Evolutionary conservation across 257 asterid genomes (phyloP).

Genomic region (Anisodus acutangulus): DNA sequence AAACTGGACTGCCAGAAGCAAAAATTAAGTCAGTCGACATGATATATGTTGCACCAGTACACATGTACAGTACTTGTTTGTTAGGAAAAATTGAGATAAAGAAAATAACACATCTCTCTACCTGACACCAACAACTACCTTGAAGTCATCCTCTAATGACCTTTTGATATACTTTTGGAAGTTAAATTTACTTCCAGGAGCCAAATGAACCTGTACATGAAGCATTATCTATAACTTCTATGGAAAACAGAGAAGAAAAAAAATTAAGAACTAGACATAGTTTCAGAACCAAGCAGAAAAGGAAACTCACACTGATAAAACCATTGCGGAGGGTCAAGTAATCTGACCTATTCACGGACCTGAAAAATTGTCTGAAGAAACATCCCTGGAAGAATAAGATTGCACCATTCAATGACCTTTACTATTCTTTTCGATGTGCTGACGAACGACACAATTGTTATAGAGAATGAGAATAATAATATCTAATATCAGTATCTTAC

Average conservation of each 20-base stretch:
- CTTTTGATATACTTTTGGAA: slow-evolving; percentile 48
- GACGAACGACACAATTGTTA: neutral
- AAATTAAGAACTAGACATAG: neutral
- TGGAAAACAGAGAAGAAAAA: neutral
- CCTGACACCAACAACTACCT: slow-evolving; percentile 46
- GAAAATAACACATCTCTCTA: neutral
- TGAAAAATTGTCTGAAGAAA: slow-evolving; percentile 83
- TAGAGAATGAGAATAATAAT: neutral
- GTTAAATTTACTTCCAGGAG: slow-evolving; percentile 47
- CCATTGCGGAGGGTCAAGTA: slow-evolving; percentile 80
- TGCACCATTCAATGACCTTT: neutral
- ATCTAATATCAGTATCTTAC: slow-evolving; percentile 42
- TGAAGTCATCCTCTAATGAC: slow-evolving; percentile 49
- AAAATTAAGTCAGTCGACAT: neutral
- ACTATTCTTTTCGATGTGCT: neutral
- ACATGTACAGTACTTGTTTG: neutral
- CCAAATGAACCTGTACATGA: slow-evolving; percentile 42
- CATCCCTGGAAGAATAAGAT: slow-evolving; percentile 69
- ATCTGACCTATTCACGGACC: slow-evolving; percentile 85
- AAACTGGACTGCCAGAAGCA: slow-evolving; percentile 34
- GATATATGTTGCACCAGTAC: neutral
- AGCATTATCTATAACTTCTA: neutral
- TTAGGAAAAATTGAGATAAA: neutral
- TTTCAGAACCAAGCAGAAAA: neutral
- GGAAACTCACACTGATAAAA: slow-evolving; percentile 33